These are phyloP conservation scores for Notholithocarpus densiflorus DNA, from an alignment of 306 rosid genomes.

Conservation along the genomic window DNA sequence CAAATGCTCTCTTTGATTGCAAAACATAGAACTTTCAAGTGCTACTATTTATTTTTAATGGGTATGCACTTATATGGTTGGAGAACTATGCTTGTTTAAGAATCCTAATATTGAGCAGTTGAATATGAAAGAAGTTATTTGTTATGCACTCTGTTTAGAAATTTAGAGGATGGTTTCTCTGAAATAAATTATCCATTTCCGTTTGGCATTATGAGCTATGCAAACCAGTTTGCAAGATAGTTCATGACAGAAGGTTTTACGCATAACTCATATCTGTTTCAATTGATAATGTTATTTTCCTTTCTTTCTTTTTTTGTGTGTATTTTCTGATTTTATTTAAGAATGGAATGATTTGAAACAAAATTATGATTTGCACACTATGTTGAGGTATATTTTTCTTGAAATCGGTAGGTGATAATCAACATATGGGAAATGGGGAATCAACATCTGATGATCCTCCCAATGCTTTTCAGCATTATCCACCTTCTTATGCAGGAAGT, in stretches of 20 bases:
- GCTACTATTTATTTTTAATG: neutral
- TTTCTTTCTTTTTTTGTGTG: neutral
- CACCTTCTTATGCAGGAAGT: constrained; percentile 32
- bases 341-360: neutral
- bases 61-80: neutral
- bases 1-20: neutral
- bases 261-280: neutral
- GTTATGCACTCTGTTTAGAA: neutral
- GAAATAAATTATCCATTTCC: neutral
- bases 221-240: too few species aligned
- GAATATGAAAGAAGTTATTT: neutral
- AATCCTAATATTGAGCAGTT: neutral
- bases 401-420: constrained; percentile 25
- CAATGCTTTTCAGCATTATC: constrained; percentile 23
- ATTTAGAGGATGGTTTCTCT: neutral
- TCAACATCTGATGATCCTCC: constrained; percentile 41
- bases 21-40: neutral
- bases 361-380: neutral
- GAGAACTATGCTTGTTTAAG: neutral
- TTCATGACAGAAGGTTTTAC: neutral
- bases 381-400: constrained; percentile 6
- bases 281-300: neutral
- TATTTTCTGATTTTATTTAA: neutral
- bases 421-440: constrained; percentile 66
- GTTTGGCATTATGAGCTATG: neutral